Conservation (phyloP, 1,284 basidiomycete species). For the Ceratorhiza oryzae-sativae region DNA sequence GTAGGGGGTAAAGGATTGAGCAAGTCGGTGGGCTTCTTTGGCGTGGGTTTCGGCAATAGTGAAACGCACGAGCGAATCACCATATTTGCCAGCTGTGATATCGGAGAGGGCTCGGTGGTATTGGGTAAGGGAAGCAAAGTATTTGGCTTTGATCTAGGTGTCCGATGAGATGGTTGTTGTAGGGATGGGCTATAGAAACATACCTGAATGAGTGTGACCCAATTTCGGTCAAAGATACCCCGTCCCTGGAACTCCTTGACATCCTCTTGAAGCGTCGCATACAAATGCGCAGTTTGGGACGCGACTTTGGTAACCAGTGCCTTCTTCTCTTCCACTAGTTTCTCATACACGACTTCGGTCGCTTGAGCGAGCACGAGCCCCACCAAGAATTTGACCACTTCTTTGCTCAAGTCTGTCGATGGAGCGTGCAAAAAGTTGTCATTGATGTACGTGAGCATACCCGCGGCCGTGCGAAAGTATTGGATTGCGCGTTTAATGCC, state of each 20-base stretch:
- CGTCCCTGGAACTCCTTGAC: conserved; percentile 96
- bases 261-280: conserved; percentile 81
- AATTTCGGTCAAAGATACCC: conserved; percentile 94
- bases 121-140: conserved; percentile 86
- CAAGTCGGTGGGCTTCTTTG: conserved; percentile 81
- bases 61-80: conserved; percentile 84
- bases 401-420: conserved; percentile 93
- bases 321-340: conserved; percentile 92
- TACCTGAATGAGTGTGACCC: conserved; percentile 86
- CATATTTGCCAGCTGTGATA: conserved; percentile 78
- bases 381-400: conserved; percentile 92
- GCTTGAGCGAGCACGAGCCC: conserved; percentile 90
- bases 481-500: conserved; percentile 95
- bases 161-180: conserved; percentile 49
- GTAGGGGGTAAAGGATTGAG: conserved; percentile 73
- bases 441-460: conserved; percentile 99
- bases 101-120: conserved; percentile 88
- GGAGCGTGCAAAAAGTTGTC: conserved; percentile 99
- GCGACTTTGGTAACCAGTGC: conserved; percentile 86
- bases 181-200: conserved; percentile 42
- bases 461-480: conserved; percentile 90
- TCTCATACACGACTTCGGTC: conserved; percentile 96
- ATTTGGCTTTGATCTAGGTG: conserved; percentile 83
- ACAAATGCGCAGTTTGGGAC: conserved; percentile 83
- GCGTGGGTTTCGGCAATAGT: conserved; percentile 80